Evolutionary conservation across 164 flowering plant genomes (phyloP), one percentile per base, ranked within the genome.

Genomic region (Annona squamosa): DNA sequence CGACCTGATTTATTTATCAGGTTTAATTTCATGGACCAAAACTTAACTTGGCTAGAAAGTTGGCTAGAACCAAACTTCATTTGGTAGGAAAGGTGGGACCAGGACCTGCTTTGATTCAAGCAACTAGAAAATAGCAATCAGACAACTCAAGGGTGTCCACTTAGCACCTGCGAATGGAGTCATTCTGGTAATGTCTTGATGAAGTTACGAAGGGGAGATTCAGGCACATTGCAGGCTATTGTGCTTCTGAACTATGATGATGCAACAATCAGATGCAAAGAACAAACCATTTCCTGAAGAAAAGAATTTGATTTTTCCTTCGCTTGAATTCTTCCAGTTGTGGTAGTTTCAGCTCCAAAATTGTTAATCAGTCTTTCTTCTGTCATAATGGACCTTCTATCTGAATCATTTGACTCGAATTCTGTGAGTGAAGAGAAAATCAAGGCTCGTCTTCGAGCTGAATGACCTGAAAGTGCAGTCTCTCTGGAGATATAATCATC

Each of bases 371-470:
- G 78, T 18, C 26, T 67, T 41, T 57, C 26, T 16, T 78, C 63
- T 64, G 76, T 63, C 43, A 63, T 73, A 48, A 46, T 44, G 4
- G 16, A 65, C 62, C 26, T 69, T 18, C 57, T 57, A n/a, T 67
- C 48, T 44, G 62, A 67, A 70, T 47, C 63, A 67, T 43, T 75
- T 64, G 47, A 75, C 63, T 82, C 83, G 5, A 74, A 81, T 69
- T 85, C 81, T 64, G 71, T 17, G 46, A 47, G 3, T 42, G 82
- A 78, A 72, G 52, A 46, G 61, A 89, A 91, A 68, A 78, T 72
- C 18, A 91, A 71, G 9, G 79, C 72, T 77, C 87, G 87, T 78
- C 84, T 89, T 56, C 88, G 83, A 74, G 86, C 69, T 43, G 74
- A 73, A 75, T 72, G 65, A 74, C 74, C 66, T n/a, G 77, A 66